Evolutionary conservation across 805 yeast species (phyloP), one percentile per base, ranked within the genome.

Genomic region (Schizosaccharomyces lindneri): DNA sequence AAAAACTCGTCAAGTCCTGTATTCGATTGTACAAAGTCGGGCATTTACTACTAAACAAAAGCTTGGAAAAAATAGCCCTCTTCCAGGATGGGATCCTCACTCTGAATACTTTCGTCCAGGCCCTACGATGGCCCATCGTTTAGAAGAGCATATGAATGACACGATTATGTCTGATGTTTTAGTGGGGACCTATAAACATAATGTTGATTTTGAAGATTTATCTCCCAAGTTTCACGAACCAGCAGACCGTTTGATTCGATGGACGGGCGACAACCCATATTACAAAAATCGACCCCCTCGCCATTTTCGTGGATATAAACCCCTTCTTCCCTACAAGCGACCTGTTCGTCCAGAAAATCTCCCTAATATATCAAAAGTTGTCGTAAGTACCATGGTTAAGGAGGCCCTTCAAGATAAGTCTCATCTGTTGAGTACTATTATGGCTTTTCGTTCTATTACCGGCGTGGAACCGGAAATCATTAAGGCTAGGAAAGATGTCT

Each of bases 401-500:
- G 81, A 80, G 55, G 87, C 93, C 5, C 31, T 55, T 17, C 27
- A 21, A 11, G 43, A 61, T 7, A 63, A 65, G 24, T 59, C 62
- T 19, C 55, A 48, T 7, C 41, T 59, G 9, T 43, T 43, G 43
- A 43, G 51, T 19, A 19, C 65, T 29, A 73, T 74, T 29, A 76
- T 87, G 63, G 90, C 85, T 73, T 70, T 93, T 63, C 94, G 93
- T 67, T 97, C 90, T 71, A 85, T 93, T 68, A 90, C 98, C n/a
- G 95, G 95, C 64, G 81, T 78, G 64, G 86, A 87, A 71, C 88
- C 97, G 48, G 74, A 76, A 64, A 78, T 84, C 29, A 74, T 87
- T 19, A 85, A 75, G 69, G 84, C 94, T 55, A 84, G 80, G 68
- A 78, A 86, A 9, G 87, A 87, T 72, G 85, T 87, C 43, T 84